These are phyloP conservation scores for Arthrobotrys pseudoclavata DNA, from an alignment of 2,329 filamentous ascomycete genomes.

Conservation along the genomic window DNA sequence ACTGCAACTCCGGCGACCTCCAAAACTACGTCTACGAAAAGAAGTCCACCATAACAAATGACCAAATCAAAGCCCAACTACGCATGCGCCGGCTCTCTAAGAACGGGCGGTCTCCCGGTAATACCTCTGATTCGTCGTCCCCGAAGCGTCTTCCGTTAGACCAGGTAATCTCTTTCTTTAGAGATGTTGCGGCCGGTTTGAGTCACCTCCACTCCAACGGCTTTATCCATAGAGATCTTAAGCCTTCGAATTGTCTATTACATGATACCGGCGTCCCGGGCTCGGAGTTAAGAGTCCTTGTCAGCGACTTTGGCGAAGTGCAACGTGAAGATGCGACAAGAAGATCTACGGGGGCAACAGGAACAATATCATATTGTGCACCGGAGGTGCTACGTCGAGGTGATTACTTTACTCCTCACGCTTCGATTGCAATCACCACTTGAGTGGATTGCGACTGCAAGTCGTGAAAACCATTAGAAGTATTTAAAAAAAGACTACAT, in stretches of 20 bases:
- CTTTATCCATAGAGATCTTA: constrained; percentile 95
- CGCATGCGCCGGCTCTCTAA: constrained; percentile 85
- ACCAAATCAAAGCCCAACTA: constrained; percentile 81
- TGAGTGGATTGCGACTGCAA: constrained; percentile 32
- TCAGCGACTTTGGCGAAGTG: constrained; percentile 98
- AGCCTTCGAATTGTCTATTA: constrained; percentile 93
- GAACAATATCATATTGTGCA: constrained; percentile 97
- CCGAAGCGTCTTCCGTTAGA: constrained; percentile 79
- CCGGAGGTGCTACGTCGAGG: constrained; percentile 85
- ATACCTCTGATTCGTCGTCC: constrained; percentile 61
- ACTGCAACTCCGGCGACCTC: constrained; percentile 93
- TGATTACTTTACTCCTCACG: constrained; percentile 53
- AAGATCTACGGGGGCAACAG: constrained; percentile 92
- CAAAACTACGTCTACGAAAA: constrained; percentile 82
- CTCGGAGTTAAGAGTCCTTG: constrained; percentile 82
- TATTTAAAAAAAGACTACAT: constrained; percentile 40
- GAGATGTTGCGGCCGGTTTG: constrained; percentile 91
- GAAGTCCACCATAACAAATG: constrained; percentile 74
- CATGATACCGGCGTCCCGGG: constrained; percentile 74
- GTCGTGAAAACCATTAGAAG: constrained; percentile 6
- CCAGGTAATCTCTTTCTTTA: constrained; percentile 96
- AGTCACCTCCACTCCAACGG: constrained; percentile 90
- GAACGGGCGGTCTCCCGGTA: constrained; percentile 72
- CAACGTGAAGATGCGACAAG: constrained; percentile 84
- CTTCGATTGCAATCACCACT: constrained; percentile 27